Conservation (phyloP, 75 land plant species). For the Pseudotsuga menziesii region DNA sequence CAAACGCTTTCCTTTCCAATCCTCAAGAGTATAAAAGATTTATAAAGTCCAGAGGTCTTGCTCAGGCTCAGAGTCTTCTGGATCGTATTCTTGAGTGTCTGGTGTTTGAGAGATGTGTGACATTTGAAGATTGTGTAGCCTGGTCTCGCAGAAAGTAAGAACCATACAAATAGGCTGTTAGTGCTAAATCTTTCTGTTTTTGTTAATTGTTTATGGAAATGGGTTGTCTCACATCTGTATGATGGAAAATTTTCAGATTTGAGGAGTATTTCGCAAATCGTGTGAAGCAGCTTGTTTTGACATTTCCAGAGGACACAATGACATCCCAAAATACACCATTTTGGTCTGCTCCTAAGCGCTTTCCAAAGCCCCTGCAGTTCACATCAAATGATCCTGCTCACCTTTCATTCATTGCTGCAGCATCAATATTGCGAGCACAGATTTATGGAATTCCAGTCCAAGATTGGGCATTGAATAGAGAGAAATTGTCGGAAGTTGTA, state of each 20-base stretch:
- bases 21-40: conserved; percentile 62
- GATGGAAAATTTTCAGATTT: conserved; percentile 39
- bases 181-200: too few relatives aligned
- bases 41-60: conserved; percentile 79
- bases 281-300: conserved; percentile 87
- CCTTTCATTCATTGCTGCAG: conserved; percentile 69
- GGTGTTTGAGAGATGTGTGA: conserved; percentile 62
- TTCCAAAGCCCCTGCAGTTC: conserved; percentile 74
- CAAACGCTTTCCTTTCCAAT: conserved; percentile 56
- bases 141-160: conserved; percentile 80
- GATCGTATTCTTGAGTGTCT: conserved; percentile 83
- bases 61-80: conserved; percentile 75
- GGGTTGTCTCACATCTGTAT: neutral
- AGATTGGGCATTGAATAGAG: conserved; percentile 57
- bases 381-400: conserved; percentile 38
- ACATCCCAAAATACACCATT: conserved; percentile 78
- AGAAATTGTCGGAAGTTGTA: conserved; percentile 57
- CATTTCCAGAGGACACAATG: conserved; percentile 84
- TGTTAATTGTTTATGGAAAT: too few relatives aligned
- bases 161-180: too few relatives aligned
- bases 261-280: conserved; percentile 92
- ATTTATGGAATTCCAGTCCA: conserved; percentile 74
- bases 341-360: conserved; percentile 81
- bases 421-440: conserved; percentile 67
- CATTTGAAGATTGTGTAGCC: conserved; percentile 79